Conservation (phyloP, 1,284 basidiomycete genomes). For the Sphaerobolus stellatus region DNA sequence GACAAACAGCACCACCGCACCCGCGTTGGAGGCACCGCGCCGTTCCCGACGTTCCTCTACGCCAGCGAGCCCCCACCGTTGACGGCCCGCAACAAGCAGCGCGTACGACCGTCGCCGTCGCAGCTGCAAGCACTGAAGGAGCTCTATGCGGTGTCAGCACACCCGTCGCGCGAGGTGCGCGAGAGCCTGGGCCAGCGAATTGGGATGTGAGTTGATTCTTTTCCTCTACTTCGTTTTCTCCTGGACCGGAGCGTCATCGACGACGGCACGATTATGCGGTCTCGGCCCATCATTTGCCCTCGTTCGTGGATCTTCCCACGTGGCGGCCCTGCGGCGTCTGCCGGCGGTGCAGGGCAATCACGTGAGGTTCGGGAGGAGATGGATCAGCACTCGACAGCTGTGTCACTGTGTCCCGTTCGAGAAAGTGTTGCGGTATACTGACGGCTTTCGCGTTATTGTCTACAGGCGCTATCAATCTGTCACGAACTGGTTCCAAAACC, state of each 20-base stretch:
- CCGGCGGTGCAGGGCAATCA: not conserved
- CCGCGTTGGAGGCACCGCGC: not conserved
- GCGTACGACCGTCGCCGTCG: conserved; percentile 67
- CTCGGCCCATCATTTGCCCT: conserved; percentile 16
- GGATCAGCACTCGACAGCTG: conserved; percentile 36
- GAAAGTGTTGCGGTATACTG: conserved; percentile 61
- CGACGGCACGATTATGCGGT: too few relatives aligned
- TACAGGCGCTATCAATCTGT: conserved; percentile 71
- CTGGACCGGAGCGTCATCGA: too few relatives aligned
- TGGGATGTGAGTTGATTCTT: conserved; percentile 61
- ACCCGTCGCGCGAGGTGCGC: conserved; percentile 68
- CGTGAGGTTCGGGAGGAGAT: conserved; percentile 1
- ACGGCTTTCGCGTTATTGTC: conserved; percentile 38
- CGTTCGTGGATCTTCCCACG: conserved; percentile 22
- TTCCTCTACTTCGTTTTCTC: conserved; percentile 16
- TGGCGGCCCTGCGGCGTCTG: conserved; percentile 15
- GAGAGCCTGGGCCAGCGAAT: conserved; percentile 64
- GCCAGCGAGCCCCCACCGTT: conserved; percentile 12
- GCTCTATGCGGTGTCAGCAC: conserved; percentile 72
- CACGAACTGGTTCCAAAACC: conserved; percentile 83
- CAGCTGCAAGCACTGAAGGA: conserved; percentile 73
- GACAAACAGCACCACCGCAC: too few relatives aligned
- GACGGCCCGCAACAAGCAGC: conserved; percentile 60
- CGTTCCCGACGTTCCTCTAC: conserved; percentile 11
- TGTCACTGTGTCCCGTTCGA: conserved; percentile 63